phyloP scores from a whole-genome alignment of 306 rosid genomes.

The Abrus pulchellus region DNA sequence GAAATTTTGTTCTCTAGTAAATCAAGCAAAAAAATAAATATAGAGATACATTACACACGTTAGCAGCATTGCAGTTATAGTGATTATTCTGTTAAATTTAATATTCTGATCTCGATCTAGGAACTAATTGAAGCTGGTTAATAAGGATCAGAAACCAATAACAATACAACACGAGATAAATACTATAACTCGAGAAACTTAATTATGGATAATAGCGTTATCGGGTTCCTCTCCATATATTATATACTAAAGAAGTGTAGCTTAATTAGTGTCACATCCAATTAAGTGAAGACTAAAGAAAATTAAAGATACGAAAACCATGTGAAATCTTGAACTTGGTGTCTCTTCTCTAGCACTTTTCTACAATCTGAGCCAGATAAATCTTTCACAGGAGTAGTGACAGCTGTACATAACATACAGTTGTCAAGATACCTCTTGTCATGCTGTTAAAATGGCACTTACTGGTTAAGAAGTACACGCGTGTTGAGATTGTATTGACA shows the following conservation, averaged over 20 bases:
- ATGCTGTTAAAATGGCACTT: constrained; percentile 26
- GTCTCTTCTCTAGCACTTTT: constrained; percentile 31
- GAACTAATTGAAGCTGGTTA: background rate
- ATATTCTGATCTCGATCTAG: background rate
- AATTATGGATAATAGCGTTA: constrained; percentile 31
- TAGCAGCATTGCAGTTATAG: background rate
- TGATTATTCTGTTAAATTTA: background rate
- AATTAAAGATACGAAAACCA: constrained; percentile 25
- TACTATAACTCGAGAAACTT: constrained; percentile 7
- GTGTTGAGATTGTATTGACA: constrained; percentile 27
- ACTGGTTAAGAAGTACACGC: constrained; percentile 48
- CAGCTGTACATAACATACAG: constrained; percentile 37
- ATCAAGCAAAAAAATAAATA: too few species aligned
- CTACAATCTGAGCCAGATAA: constrained; percentile 26
- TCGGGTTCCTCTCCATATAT: constrained; percentile 32
- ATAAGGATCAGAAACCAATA: constrained; percentile 4
- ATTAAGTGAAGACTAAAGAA: constrained; percentile 36
- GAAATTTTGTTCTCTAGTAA: too few species aligned
- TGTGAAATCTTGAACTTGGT: constrained; percentile 46
- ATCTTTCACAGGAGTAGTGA: constrained; percentile 18
- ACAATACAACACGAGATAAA: background rate
- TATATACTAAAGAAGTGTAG: constrained; percentile 16
- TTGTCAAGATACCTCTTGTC: constrained; percentile 47
- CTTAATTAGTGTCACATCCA: constrained; percentile 17
- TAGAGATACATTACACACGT: too few species aligned